A percentile compares a stretch with the other conserved stretches of the same genome.
These are phyloP conservation scores for Mucor indicus DNA, from an alignment of 371 early-diverging fungal genomes.

Conservation along the genomic window DNA sequence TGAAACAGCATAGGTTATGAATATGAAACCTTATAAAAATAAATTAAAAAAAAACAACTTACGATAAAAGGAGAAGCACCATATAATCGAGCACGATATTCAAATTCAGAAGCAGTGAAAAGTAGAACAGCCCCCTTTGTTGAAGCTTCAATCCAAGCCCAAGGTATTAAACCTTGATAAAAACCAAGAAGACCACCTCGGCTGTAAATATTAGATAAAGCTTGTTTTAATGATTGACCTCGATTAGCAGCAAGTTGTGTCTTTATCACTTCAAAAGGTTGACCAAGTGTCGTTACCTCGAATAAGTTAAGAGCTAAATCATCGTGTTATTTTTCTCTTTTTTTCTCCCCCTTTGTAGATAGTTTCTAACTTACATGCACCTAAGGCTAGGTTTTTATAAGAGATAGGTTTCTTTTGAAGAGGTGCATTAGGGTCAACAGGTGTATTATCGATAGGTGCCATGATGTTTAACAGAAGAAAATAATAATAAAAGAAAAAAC, in stretches of 20 bases:
- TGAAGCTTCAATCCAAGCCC: slow-evolving; percentile 92
- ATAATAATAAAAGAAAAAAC: slow-evolving; percentile 1
- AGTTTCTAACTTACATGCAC: slow-evolving; percentile 48
- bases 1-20: no score
- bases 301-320: slow-evolving; percentile 64
- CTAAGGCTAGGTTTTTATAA: slow-evolving; percentile 60
- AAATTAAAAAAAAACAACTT: slow-evolving; percentile 9
- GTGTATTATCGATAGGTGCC: slow-evolving; percentile 19
- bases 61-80: slow-evolving; percentile 61
- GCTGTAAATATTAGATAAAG: slow-evolving; percentile 66
- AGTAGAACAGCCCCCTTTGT: slow-evolving; percentile 95
- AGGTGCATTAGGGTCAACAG: slow-evolving; percentile 37
- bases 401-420: slow-evolving; percentile 60
- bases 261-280: slow-evolving; percentile 90
- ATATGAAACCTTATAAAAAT: no score
- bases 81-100: slow-evolving; percentile 62
- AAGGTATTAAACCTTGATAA: slow-evolving; percentile 79
- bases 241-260: slow-evolving; percentile 89
- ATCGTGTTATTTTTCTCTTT: not conserved
- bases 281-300: slow-evolving; percentile 86
- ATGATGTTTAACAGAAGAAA: slow-evolving; percentile 5
- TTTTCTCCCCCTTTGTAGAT: not conserved
- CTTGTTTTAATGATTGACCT: slow-evolving; percentile 61
- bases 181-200: slow-evolving; percentile 83
- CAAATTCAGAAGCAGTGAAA: slow-evolving; percentile 92